Conservation (phyloP, 192 early-diverging fungal genomes). For the Fimicolochytrium jonesii region DNA sequence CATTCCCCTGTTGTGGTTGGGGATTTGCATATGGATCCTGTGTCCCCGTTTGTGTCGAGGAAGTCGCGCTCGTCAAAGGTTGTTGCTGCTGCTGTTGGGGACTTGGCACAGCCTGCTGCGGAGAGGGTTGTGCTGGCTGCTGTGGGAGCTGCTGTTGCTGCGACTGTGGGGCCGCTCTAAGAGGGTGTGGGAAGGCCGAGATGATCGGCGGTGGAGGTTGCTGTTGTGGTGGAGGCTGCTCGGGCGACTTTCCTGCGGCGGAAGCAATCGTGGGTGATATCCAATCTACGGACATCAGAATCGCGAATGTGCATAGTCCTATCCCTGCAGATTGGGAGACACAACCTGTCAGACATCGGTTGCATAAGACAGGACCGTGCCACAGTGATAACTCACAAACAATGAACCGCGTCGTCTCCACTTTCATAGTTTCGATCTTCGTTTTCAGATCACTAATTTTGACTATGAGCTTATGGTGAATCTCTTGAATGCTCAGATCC, state of each 20-base stretch:
- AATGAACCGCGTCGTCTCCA: constrained; percentile 63
- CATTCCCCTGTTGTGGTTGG: too few relatives aligned
- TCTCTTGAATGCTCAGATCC: constrained; percentile 56
- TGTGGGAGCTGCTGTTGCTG: constrained; percentile 6
- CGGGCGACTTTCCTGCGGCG: not conserved
- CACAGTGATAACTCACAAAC: constrained; percentile 29
- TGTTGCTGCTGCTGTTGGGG: not conserved
- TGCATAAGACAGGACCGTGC: not conserved
- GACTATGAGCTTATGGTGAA: constrained; percentile 84
- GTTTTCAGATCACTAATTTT: constrained; percentile 78
- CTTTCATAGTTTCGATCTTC: constrained; percentile 81
- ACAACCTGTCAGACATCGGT: not conserved
- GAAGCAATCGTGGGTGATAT: constrained; percentile 1
- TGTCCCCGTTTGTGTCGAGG: not conserved
- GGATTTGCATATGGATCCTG: too few relatives aligned
- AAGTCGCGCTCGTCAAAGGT: not conserved
- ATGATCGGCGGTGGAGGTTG: constrained; percentile 19
- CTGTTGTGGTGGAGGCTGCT: not conserved
- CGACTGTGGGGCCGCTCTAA: not conserved
- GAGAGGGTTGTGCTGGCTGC: not conserved
- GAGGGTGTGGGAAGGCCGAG: constrained; percentile 26
- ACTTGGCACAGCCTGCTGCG: not conserved
- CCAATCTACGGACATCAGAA: constrained; percentile 28
- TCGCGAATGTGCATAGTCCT: constrained; percentile 21
- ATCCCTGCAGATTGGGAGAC: constrained; percentile 7